phyloP scores from a whole-genome alignment of 2,329 filamentous ascomycete species.

The Myriosclerotinia scirpicola region DNA sequence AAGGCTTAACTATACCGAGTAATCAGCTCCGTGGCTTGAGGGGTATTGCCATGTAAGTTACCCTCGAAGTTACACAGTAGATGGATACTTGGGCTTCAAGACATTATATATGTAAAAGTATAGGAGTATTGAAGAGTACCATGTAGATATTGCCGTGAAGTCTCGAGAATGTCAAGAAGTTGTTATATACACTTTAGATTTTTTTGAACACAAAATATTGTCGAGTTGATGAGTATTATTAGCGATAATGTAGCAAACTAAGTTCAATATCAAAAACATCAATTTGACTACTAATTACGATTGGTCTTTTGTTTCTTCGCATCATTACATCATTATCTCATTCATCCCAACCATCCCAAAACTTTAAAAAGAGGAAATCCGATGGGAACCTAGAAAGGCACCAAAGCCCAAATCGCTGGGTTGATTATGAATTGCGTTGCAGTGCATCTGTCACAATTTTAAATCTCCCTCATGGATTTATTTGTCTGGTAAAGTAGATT shows the following conservation, averaged over 20 bases:
- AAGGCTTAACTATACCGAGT: slow-evolving; percentile 10
- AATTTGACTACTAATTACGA: not conserved
- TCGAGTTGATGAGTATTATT: not conserved
- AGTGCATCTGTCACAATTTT: slow-evolving; percentile 16
- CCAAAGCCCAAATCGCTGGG: slow-evolving; percentile 21
- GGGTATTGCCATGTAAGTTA: not conserved
- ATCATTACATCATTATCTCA: not conserved
- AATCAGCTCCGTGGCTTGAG: slow-evolving; percentile 6
- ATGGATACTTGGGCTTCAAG: too few species aligned
- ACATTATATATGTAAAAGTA: too few species aligned
- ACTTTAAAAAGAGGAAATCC: not conserved
- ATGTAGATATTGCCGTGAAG: too few species aligned
- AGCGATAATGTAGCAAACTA: not conserved
- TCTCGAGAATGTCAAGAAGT: not conserved
- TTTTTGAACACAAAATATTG: not conserved
- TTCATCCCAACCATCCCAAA: not conserved
- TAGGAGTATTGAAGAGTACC: too few species aligned
- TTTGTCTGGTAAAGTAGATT: not conserved
- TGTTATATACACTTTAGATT: not conserved
- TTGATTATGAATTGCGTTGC: slow-evolving; percentile 8
- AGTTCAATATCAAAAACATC: not conserved
- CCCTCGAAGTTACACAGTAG: too few species aligned
- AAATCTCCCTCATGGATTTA: not conserved
- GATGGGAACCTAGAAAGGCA: not conserved
- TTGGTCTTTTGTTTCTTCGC: not conserved